Percentiles rank a stretch among this genome's conserved stretches.
phyloP scores from a whole-genome alignment of 495 filamentous ascomycete genomes.

The Hypoxylon crocopeplum region DNA sequence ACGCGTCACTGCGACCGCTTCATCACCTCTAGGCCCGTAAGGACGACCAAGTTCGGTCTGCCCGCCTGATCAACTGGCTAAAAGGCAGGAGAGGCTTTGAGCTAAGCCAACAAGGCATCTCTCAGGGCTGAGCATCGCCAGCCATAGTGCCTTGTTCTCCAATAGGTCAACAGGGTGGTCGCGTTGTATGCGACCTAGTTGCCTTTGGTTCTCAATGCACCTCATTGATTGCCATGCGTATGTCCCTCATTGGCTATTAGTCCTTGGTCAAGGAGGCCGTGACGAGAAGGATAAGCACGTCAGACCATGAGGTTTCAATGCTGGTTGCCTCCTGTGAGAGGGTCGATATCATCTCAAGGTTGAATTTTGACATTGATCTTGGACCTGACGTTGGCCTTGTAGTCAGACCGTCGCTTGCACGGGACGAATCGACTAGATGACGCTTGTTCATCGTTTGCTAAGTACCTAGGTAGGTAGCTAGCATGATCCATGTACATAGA shows the following conservation, averaged over 20 bases:
- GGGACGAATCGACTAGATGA: constrained; percentile 13
- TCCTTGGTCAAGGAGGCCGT: constrained; percentile 9
- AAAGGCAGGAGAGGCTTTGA: constrained; percentile 7
- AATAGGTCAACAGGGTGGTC: constrained; percentile 29
- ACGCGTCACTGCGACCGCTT: constrained; percentile 26
- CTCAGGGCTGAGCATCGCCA: constrained; percentile 22
- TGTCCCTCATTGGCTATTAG: constrained; percentile 26
- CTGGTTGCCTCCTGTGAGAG: constrained; percentile 7
- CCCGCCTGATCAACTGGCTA: constrained; percentile 10
- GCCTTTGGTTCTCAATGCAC: constrained; percentile 27
- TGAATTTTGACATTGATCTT: constrained; percentile 4
- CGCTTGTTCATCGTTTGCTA: constrained; percentile 30
- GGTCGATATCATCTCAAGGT: constrained; percentile 1
- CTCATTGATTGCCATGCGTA: constrained; percentile 34
- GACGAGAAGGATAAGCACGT: constrained; percentile 27
- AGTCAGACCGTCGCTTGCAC: constrained; percentile 6
- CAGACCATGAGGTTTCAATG: constrained; percentile 22
- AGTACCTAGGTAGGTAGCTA: neutral
- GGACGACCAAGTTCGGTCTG: constrained; percentile 26
- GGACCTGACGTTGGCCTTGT: neutral
- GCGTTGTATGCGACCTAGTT: constrained; percentile 26
- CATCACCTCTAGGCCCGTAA: constrained; percentile 10
- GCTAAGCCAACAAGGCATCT: constrained; percentile 19
- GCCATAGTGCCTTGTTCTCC: constrained; percentile 5
- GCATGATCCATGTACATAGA: constrained; percentile 21